Evolutionary conservation across 2,329 filamentous ascomycete genomes (phyloP), one percentile per base, ranked within the genome.

Genomic region (Aspergillus sergii): DNA sequence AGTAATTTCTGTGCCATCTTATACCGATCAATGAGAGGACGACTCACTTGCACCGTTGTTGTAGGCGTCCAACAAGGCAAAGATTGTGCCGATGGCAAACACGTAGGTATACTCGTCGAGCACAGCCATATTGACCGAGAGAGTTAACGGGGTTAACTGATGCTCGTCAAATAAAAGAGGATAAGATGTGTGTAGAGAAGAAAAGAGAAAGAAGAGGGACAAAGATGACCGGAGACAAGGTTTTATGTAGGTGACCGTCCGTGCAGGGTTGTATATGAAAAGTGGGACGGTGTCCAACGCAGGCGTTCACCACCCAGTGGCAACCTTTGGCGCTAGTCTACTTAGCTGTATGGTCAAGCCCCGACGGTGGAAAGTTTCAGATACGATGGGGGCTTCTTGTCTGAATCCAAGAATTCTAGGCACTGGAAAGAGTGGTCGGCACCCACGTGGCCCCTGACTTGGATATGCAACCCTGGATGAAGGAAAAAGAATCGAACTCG

Each of bases 11-110:
- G 50, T 8, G 0, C n/a, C 34, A 19, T 23, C 10, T n/a, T n/a
- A 26, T 26, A 9, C 21, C 10, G 2, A 30, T 23, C 8, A 14
- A 30, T 19, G 23, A 16, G 26, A 34, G 21, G 23, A 9, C 2
- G 32, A 86, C 88, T 79, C 80, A 91, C 89, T 92, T 71, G 90
- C 90, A 76, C 90, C 90, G 76, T 91, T 92, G 84, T 92, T 92
- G 84, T 83, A 92, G 65, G 90, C 90, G 79, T 92, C 90, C 56
- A 92, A 86, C 77, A 92, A 78, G 80, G 90, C 89, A 84, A 92
- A 92, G 71, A 89, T 80, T 30, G 89, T 92, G 86, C 90, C 90
- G 69, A 92, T 89, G 81, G 82, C 90, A 75, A 92, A 92, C 73
- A 92, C 78, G 76, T 92, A 92, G 71, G 84, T 87, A 77, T 90